Evolutionary conservation across 306 rosid species (phyloP).

Genomic region (Vachellia pachyceras): DNA sequence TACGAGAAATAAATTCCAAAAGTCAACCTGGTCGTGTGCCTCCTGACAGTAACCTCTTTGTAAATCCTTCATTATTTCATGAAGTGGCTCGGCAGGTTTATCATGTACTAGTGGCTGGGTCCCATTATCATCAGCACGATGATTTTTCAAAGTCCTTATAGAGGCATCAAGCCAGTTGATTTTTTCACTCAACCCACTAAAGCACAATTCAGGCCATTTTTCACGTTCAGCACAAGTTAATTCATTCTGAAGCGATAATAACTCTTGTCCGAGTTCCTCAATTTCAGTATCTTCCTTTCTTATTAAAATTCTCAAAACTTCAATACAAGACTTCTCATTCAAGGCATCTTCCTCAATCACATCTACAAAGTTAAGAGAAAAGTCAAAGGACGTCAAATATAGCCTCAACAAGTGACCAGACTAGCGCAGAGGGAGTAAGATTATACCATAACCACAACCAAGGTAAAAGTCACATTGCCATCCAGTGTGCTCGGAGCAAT

Average conservation of each 20-base stretch:
- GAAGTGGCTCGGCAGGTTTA: not conserved
- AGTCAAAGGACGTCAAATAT: slow-evolving; percentile 1
- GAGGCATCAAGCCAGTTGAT: slow-evolving; percentile 44
- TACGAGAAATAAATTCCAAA: slow-evolving; percentile 24
- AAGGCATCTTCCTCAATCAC: slow-evolving; percentile 66
- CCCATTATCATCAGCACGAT: slow-evolving; percentile 34
- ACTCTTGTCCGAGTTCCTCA: slow-evolving; percentile 64
- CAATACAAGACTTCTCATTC: slow-evolving; percentile 60
- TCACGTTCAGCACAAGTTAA: slow-evolving; percentile 28
- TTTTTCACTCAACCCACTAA: not conserved
- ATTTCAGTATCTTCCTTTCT: slow-evolving; percentile 62
- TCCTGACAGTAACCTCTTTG: not conserved
- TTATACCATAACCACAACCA: slow-evolving; percentile 58
- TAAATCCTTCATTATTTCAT: not conserved
- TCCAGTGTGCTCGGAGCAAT: slow-evolving; percentile 40
- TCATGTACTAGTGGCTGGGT: not conserved
- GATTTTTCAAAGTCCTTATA: slow-evolving; percentile 51
- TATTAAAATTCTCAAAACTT: slow-evolving; percentile 61
- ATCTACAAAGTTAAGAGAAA: slow-evolving; percentile 51
- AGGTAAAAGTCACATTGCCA: slow-evolving; percentile 57
- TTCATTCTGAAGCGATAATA: slow-evolving; percentile 62
- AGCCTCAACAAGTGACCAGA: slow-evolving; percentile 14
- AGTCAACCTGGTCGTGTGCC: slow-evolving; percentile 57
- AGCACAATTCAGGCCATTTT: slow-evolving; percentile 11
- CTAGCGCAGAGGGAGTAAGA: slow-evolving; percentile 19